phyloP scores from a whole-genome alignment of 2,329 filamentous ascomycete species.

The Apiospora pterosperma region DNA sequence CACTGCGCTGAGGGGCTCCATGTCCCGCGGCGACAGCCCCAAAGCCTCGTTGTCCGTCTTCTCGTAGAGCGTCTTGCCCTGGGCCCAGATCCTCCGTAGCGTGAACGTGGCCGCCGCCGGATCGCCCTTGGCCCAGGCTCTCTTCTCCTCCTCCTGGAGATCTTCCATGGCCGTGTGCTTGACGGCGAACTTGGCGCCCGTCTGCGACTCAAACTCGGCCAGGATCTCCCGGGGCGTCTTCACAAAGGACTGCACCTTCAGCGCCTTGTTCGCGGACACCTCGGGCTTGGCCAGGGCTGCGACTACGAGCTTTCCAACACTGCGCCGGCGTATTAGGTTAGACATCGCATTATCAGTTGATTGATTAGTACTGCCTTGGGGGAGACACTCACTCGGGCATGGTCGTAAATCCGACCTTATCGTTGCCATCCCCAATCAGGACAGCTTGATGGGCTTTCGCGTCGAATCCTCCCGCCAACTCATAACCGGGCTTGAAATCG shows the following conservation, averaged over 20 bases:
- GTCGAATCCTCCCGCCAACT: conserved; percentile 56
- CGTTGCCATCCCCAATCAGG: conserved; percentile 59
- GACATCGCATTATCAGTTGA: not conserved
- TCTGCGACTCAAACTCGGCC: conserved; percentile 66
- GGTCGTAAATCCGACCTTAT: conserved; percentile 63
- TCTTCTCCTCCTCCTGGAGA: conserved; percentile 53
- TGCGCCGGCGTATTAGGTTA: conserved; percentile 22
- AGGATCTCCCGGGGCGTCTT: conserved; percentile 60
- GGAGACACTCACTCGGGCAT: conserved; percentile 61
- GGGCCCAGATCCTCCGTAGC: conserved; percentile 67
- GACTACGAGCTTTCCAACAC: conserved; percentile 64
- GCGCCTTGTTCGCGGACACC: conserved; percentile 48
- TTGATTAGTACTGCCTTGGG: not conserved
- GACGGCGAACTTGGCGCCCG: conserved; percentile 53
- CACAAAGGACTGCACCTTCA: conserved; percentile 71
- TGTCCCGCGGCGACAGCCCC: conserved; percentile 41
- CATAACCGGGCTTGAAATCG: conserved; percentile 31
- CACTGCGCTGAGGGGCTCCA: conserved; percentile 49
- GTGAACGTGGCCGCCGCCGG: conserved; percentile 55
- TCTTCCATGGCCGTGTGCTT: conserved; percentile 49
- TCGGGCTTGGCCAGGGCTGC: conserved; percentile 57
- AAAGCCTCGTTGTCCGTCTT: conserved; percentile 63
- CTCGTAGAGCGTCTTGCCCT: conserved; percentile 68
- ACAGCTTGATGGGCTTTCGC: conserved; percentile 52
- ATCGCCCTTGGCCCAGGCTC: conserved; percentile 52